A percentile compares a stretch with the other conserved stretches of the same genome.
Conservation (phyloP, 2,329 filamentous ascomycete species). For the Trichoderma cornu-damae region DNA sequence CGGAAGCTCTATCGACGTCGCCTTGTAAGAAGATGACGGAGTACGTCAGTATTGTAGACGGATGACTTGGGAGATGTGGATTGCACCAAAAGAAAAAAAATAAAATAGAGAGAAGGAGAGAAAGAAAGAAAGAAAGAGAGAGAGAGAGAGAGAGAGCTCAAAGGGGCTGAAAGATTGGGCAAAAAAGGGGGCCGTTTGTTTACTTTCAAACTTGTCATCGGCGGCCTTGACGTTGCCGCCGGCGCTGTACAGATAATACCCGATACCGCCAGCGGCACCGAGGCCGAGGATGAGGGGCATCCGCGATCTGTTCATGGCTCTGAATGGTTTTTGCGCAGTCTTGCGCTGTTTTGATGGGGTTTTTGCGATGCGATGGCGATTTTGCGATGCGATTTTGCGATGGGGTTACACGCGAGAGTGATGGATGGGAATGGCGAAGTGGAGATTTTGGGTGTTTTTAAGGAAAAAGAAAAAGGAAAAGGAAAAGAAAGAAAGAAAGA, state of each 20-base stretch:
- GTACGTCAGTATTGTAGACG: conserved; percentile 3
- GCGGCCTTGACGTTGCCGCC: conserved; percentile 77
- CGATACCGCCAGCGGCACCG: conserved; percentile 61
- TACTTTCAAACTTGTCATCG: conserved; percentile 83
- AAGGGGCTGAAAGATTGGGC: too few relatives aligned
- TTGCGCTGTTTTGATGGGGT: too few relatives aligned
- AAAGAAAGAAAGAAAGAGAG: too few relatives aligned
- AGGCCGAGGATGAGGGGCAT: conserved; percentile 52
- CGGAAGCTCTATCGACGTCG: conserved; percentile 66
- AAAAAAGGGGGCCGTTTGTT: too few relatives aligned
- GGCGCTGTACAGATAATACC: conserved; percentile 87
- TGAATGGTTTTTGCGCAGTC: conserved; percentile 11
- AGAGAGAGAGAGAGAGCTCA: too few relatives aligned
- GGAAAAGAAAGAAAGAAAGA: too few relatives aligned
- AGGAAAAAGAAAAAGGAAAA: too few relatives aligned
- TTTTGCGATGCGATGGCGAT: not conserved
- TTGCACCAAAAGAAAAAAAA: not conserved
- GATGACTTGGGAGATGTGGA: too few relatives aligned
- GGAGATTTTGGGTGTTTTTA: too few relatives aligned
- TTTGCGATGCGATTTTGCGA: not conserved
- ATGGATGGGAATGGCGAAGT: too few relatives aligned
- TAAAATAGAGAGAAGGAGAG: too few relatives aligned
- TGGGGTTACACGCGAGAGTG: too few relatives aligned
- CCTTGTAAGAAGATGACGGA: conserved; percentile 44
- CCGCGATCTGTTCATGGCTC: conserved; percentile 43